Base-by-base conservation (phyloP, 768 basidiomycete species). In the Rhodotorula toruloides region DNA sequence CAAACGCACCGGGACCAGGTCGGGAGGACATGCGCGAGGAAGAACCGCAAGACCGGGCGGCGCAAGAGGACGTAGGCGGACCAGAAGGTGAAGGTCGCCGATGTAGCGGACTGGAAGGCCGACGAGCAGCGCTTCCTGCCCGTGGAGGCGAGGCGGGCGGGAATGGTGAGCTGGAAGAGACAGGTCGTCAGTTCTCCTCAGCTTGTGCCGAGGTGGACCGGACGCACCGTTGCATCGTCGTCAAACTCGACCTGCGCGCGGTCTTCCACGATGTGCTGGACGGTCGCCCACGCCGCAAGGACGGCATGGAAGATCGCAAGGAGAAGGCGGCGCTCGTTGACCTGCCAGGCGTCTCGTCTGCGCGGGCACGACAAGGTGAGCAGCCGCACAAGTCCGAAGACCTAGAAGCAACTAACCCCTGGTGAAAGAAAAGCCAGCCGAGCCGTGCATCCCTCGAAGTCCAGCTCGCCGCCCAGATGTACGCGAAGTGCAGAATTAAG, bases 271-370 rank as follows among this genome's bases (percentile, higher is more conserved):
- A 68, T 43, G 46, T 65, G 66, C n/a, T 62, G 39, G 3, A 50
- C 55, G 2, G 60, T 58, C 9, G 59, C 70, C 17, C 29, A 47
- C 4, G 14, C 50, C 2, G 53, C 70, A n/a, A 67, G 40, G 6
- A 50, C 53, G 31, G 37, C 37, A 22, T 71, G 59, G 21, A 64
- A 36, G 4, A 71, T 13, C 1, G 36, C 52, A 29, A 71, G 63
- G 34, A 54, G 42, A 47, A 71, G 36, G 12, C 62, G 56, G 34
- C 70, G 44, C 63, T 71, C 70, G 46, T 71, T 71, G 29, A 71
- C n/a, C 43, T 64, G 55, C 58, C 65, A 65, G 9, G 62, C 31
- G 27, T 67, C 70, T 2, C 70, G 65, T 16, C 65, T 71, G 54
- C 22, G 34, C 8, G 17, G 3, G 4, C n/a, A 17, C 8, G 40